Percentiles rank a stretch among this genome's conserved stretches.
These are phyloP conservation scores for Scedosporium dehoogii DNA, from an alignment of 2,329 filamentous ascomycete genomes.

Conservation along the genomic window DNA sequence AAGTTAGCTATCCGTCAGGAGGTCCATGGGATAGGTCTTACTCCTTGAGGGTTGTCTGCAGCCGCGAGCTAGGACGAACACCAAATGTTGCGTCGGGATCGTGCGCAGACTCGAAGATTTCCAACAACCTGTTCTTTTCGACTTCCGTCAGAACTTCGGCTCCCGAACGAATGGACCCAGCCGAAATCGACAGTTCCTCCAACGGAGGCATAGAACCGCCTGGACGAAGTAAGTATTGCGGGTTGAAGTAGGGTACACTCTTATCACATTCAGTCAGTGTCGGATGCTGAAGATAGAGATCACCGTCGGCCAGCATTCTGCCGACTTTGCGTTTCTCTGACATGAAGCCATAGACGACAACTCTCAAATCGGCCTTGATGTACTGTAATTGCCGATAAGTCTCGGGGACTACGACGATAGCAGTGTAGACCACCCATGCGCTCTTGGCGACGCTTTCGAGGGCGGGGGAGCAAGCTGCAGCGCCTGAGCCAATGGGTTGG, in stretches of 20 bases:
- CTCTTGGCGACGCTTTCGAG: neutral
- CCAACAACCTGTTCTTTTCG: neutral
- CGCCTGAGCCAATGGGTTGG: neutral
- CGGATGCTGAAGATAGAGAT: constrained; percentile 1
- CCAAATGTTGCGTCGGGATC: neutral
- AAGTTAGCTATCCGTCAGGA: neutral
- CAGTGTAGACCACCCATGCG: neutral
- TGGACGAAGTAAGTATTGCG: constrained; percentile 1
- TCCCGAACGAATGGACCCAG: neutral
- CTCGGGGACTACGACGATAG: neutral
- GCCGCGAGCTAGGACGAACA: neutral
- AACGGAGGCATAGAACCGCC: neutral
- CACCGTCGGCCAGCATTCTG: neutral
- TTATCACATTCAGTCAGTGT: neutral
- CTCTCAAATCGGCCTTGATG: neutral
- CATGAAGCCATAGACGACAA: constrained; percentile 1
- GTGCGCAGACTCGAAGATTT: constrained; percentile 3
- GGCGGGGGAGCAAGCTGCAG: neutral
- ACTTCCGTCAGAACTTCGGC: neutral
- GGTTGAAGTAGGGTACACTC: constrained; percentile 2
- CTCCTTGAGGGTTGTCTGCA: neutral
- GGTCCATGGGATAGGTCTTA: neutral
- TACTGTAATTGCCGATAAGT: neutral
- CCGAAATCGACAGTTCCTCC: neutral
- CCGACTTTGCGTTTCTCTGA: neutral